Evolutionary conservation across 164 flowering plant species (phyloP), one percentile per base, ranked within the genome.

Genomic region (Paratinospora sagittata): DNA sequence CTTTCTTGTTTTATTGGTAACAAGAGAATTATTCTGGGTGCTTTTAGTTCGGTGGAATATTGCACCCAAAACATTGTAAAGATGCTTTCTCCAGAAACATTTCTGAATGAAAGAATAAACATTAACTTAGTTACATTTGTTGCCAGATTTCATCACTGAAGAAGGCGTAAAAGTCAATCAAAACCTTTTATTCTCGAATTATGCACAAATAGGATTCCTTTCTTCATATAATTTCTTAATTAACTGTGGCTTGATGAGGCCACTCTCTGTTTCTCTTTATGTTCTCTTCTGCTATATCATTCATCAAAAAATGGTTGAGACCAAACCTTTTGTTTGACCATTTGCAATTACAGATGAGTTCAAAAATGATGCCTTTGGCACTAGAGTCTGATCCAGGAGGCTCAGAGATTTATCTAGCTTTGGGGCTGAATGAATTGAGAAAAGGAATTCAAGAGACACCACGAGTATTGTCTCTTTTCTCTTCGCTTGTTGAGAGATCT

Each of bases 401-500:
- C 67, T 68, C 83, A 26, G 87, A 84, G 34, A 55, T 81, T n/a
- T 90, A 76, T 76, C 67, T 64, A 17, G 39, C 71, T 70, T 63
- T 92, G 80, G 97, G 93, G 67, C 85, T 90, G 26, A 83, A 73
- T 70, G 79, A 73, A 52, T 70, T 45, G 43, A 71, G 77, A 10
- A 86, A 82, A 79, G 77, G 82, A 41, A 69, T 64, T 77, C n/a
- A 67, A 17, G 83, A 80, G 77, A 74, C 72, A 37, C 98, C 95
- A 1, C 73, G 75, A 37, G 81, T 90, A 68, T 52, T 92, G 55
- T 78, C 86, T 5, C 78, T 84, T 75, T 74, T 94, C 45, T 77
- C 93, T 24, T 81, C 84, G 4, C 66, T 85, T 62, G 85, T 92
- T 39, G 95, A 87, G 81, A 86, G 75, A 73, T 77, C 84, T 24